Base-by-base conservation (phyloP, 306 rosid species). In the Geum urbanum region DNA sequence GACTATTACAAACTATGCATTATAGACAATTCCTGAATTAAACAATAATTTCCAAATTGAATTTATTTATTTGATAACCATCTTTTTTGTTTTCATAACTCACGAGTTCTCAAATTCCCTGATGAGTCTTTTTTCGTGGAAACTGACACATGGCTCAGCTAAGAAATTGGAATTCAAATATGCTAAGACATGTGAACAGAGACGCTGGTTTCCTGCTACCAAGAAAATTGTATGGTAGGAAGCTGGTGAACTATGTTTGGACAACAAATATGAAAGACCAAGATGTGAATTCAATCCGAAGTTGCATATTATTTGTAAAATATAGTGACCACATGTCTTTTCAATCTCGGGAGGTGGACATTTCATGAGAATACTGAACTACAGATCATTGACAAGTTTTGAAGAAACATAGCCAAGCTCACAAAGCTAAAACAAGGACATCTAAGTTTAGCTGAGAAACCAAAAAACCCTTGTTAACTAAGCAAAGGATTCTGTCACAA, bases 381-480 rank as follows among this genome's bases (percentile, higher is more conserved):
- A 37, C 64, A 39, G 60, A 59, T 52, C 58, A 10, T 54, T 44
- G 18, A 52, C 19, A 24, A 54, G 12, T 58, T 72, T 40, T 48
- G 71, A 35, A 74, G 74, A 41, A 72, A 67, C 55, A 70, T 4
- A 75, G 32, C 44, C 65, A 47, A 32, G 15, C 35, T 45, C 7
- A 9, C 15, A 72, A 32, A 32, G 65, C 41, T 11, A 56, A 6
- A 16, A 72, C 41, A 74, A 65, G 15, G 24, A 66, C 49, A 72
- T 66, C 64, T 72, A 78, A 69, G 56, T 46, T 71, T 83, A 90
- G 96, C 96, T 88, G 81, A 74, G 74, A 57, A 82, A 76, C 86
- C 55, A 75, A 81, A 83, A 67, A 10, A 10, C 24, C 60, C 60
- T 55, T 55, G 16, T 22, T 4, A 55, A 24, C 60, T 55, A 55